Percentiles rank a stretch among this genome's conserved stretches.
phyloP scores from a whole-genome alignment of 129 eudicot genomes.

The Gnaphalium uliginosum region DNA sequence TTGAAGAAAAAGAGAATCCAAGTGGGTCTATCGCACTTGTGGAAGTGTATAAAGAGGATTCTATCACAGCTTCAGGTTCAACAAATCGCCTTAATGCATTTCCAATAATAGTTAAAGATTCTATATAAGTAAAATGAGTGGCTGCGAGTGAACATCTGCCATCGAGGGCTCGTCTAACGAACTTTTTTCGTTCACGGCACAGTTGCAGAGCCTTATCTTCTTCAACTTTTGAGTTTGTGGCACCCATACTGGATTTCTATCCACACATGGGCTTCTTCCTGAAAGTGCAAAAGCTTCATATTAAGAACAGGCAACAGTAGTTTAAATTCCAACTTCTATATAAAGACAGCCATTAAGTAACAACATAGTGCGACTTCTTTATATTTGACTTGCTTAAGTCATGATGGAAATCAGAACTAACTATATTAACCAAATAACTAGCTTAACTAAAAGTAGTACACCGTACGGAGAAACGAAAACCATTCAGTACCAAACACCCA shows the following conservation, averaged over 20 bases:
- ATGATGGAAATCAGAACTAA: no score
- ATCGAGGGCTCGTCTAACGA: conserved; percentile 85
- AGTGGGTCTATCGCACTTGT: conserved; percentile 65
- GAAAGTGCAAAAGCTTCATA: not conserved
- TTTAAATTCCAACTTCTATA: no score
- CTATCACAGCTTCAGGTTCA: conserved; percentile 58
- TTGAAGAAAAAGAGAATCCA: conserved; percentile 56
- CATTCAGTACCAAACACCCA: not conserved
- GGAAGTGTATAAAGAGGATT: conserved; percentile 50
- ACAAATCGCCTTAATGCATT: conserved; percentile 69
- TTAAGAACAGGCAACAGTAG: not conserved
- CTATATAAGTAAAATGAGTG: conserved; percentile 77
- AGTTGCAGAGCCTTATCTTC: conserved; percentile 89
- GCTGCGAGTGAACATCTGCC: conserved; percentile 92
- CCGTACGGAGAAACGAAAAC: no score
- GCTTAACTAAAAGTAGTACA: no score
- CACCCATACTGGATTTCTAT: conserved; percentile 64
- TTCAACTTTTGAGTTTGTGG: conserved; percentile 72
- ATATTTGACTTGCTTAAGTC: no score
- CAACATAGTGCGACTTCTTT: no score
- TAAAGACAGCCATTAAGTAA: no score
- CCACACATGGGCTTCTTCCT: conserved; percentile 26
- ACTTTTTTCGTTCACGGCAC: conserved; percentile 91
- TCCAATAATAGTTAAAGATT: conserved; percentile 62
- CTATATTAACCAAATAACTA: no score